Percentiles rank a stretch among this genome's conserved stretches.
phyloP scores from a whole-genome alignment of 495 filamentous ascomycete species.

The Margaritispora aquatica region DNA sequence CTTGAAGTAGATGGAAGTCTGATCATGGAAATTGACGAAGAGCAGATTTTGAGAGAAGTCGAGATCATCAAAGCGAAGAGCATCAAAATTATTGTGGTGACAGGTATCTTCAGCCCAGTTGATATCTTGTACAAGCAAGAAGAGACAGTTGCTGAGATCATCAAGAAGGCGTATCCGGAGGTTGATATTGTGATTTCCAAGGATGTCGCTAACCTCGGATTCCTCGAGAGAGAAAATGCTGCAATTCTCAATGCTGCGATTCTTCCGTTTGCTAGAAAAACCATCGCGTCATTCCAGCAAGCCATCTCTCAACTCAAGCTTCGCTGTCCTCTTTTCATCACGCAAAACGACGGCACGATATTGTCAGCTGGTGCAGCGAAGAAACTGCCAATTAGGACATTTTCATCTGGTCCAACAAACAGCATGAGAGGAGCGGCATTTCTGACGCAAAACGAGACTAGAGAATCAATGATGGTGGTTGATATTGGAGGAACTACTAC shows the following conservation, averaged over 20 bases:
- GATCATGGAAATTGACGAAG: constrained; percentile 24
- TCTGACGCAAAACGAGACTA: constrained; percentile 24
- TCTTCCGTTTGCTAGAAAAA: constrained; percentile 34
- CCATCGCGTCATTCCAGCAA: constrained; percentile 33
- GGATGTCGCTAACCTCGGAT: constrained; percentile 39
- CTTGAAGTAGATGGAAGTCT: constrained; percentile 33
- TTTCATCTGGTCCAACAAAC: constrained; percentile 45
- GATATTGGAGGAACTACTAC: constrained; percentile 51
- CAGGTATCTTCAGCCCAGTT: constrained; percentile 32
- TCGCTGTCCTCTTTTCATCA: constrained; percentile 40
- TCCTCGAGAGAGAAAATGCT: constrained; percentile 46
- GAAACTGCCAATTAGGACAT: constrained; percentile 43
- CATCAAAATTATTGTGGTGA: constrained; percentile 27
- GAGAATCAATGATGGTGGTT: constrained; percentile 33
- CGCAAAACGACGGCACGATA: constrained; percentile 47
- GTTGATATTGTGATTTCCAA: constrained; percentile 29
- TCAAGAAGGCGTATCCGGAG: constrained; percentile 5
- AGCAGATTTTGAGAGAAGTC: constrained; percentile 23
- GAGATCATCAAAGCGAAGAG: constrained; percentile 26
- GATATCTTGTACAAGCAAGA: constrained; percentile 24
- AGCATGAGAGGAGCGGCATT: constrained; percentile 46
- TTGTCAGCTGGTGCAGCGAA: constrained; percentile 33
- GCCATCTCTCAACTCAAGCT: constrained; percentile 37
- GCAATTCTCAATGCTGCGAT: constrained; percentile 45
- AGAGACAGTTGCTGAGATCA: constrained; percentile 9